Percentiles rank a stretch among this genome's conserved stretches.
Conservation (phyloP, 2,329 filamentous ascomycete genomes). For the Colletotrichum tropicale region DNA sequence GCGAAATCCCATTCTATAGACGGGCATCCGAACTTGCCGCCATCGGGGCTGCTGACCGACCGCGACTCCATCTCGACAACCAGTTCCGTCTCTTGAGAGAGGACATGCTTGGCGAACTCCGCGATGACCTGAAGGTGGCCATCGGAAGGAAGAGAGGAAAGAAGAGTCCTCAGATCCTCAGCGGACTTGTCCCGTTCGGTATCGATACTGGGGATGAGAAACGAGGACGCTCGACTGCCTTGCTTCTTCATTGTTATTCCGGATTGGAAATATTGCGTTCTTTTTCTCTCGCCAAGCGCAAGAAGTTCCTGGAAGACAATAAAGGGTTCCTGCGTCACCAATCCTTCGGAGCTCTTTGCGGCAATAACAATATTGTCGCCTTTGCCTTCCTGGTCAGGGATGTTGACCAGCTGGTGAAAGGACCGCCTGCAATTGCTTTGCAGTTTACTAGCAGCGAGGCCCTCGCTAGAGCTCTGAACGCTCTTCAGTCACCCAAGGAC, state of each 20-base stretch:
- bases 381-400: conserved; percentile 66
- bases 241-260: conserved; percentile 44
- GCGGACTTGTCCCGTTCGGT: conserved; percentile 38
- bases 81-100: conserved; percentile 75
- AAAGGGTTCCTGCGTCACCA: conserved; percentile 60
- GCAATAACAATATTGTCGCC: conserved; percentile 54
- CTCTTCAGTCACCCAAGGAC: conserved; percentile 35
- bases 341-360: conserved; percentile 65
- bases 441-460: conserved; percentile 52
- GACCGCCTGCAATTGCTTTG: conserved; percentile 53
- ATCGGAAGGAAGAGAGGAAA: conserved; percentile 52
- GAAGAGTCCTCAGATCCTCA: conserved; percentile 38
- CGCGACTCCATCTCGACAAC: conserved; percentile 65
- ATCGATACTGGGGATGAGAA: conserved; percentile 38
- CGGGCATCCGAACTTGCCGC: conserved; percentile 53
- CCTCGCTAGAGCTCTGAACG: conserved; percentile 50
- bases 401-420: conserved; percentile 42
- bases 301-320: conserved; percentile 50
- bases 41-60: conserved; percentile 36
- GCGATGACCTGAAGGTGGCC: conserved; percentile 61
- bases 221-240: conserved; percentile 32
- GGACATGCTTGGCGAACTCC: conserved; percentile 71
- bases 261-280: conserved; percentile 50
- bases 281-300: conserved; percentile 33
- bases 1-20: conserved; percentile 58